Evolutionary conservation across 306 rosid species (phyloP), one percentile per base, ranked within the genome.

Genomic region (Citrullus mucosospermus): DNA sequence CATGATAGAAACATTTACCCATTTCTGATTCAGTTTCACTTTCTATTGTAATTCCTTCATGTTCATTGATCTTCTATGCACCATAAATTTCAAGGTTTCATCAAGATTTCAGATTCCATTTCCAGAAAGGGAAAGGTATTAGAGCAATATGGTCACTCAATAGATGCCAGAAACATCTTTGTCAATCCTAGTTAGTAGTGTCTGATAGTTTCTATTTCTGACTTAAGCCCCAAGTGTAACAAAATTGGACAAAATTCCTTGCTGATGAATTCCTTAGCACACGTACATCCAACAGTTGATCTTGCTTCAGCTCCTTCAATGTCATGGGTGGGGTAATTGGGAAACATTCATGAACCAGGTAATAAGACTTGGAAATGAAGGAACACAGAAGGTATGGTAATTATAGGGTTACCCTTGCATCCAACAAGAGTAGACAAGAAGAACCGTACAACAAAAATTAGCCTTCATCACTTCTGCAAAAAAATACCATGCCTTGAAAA

Each of bases 1-100:
- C 97, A 66, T 89, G 95, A 88, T 90, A 87, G 75, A 89, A 94
- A 79, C 90, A 94, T 80, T 92, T 77, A 88, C 87, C 80, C 89
- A 95, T 63, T 86, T 90, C 63, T 82, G 68, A 84, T 85, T 88
- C 62, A 89, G 90, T 20, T 89, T 88, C 94, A 90, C 86, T 80
- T 86, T 90, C 60, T 92, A 93, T 85, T 94, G 97, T 82, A 92
- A 83, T 77, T 67, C 87, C 86, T 41, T 41, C 46, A 41, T 2
- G 38, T 34, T 34, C 4, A 34, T 34, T 34, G 38, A 34, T 34
- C 38, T 34, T 4, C 38, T 34, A 4, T 4, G 38, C 38, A 34
- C 38, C 38, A 34, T 34, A 34, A 34, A 34, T 34, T 34, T 34
- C 38, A 34, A 34, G 38, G 38, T 34, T 34, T 34, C 38, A 34